Evolutionary conservation across 202 grass and related monocot genomes (phyloP).

Genomic region (Brachypodium distachyon): DNA sequence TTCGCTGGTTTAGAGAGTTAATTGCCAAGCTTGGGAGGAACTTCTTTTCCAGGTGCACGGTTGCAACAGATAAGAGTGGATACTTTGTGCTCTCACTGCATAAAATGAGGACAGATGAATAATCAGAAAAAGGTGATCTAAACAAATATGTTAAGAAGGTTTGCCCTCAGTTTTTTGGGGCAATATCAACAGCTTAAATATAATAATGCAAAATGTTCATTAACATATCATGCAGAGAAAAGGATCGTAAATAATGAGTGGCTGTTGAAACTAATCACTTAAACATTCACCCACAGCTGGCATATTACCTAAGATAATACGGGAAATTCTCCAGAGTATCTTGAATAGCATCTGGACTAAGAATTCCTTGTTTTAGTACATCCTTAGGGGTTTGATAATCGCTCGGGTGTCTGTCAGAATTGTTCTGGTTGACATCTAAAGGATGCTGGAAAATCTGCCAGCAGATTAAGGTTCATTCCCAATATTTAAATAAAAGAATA

Average conservation of each 20-base stretch:
- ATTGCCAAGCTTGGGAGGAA: constrained; percentile 23
- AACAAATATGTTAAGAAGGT: neutral
- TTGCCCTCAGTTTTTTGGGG: neutral
- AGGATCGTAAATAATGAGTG: neutral
- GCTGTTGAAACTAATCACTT: neutral
- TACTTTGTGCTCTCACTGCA: constrained; percentile 62
- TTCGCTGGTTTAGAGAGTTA: constrained; percentile 55
- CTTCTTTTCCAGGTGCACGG: constrained; percentile 47
- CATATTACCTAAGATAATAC: constrained; percentile 72
- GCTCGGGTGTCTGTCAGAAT: constrained; percentile 7
- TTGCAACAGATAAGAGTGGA: constrained; percentile 39
- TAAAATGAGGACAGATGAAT: neutral
- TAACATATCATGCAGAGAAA: constrained; percentile 8
- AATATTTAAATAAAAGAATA: neutral
- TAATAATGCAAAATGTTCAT: neutral
- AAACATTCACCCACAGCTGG: neutral
- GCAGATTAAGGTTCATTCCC: constrained; percentile 16
- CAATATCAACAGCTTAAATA: neutral
- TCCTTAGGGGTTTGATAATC: constrained; percentile 47
- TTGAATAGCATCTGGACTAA: constrained; percentile 48
- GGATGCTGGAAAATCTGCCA: constrained; percentile 71
- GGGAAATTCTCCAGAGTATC: constrained; percentile 67
- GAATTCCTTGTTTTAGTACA: constrained; percentile 49
- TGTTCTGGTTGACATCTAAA: constrained; percentile 20
- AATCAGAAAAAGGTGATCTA: neutral